Evolutionary conservation across 495 filamentous ascomycete genomes (phyloP).

Genomic region (Neohortaea acidophila): DNA sequence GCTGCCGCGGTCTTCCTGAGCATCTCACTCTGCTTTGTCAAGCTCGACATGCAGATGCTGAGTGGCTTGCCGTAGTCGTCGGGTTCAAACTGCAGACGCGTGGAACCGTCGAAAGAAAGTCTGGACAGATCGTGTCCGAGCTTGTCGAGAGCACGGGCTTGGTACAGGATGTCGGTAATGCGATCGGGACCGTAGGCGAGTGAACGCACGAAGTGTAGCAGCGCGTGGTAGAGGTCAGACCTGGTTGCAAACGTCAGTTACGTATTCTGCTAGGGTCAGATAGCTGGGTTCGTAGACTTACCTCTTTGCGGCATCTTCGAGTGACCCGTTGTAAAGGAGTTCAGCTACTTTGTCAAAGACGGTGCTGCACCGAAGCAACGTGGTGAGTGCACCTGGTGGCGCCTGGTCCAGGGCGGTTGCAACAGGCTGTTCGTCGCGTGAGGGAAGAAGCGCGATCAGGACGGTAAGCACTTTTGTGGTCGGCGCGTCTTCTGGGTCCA

Average conservation of each 20-base stretch:
- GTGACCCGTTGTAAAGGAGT: slow-evolving; percentile 25
- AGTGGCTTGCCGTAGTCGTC: slow-evolving; percentile 13
- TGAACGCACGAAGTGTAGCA: slow-evolving; percentile 18
- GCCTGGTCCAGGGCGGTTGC: slow-evolving; percentile 13
- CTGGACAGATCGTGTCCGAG: slow-evolving; percentile 15
- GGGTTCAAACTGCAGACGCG: slow-evolving; percentile 1
- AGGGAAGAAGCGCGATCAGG: slow-evolving; percentile 16
- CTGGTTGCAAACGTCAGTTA: too few species aligned
- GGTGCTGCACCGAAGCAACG: slow-evolving; percentile 21
- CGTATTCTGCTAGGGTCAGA: too few species aligned
- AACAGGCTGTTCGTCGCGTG: background rate
- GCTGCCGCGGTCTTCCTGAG: slow-evolving; percentile 14
- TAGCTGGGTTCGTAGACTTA: too few species aligned
- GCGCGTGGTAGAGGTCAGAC: slow-evolving; percentile 17
- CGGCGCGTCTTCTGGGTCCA: slow-evolving; percentile 13
- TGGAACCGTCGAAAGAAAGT: slow-evolving; percentile 4
- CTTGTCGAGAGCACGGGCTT: slow-evolving; percentile 14
- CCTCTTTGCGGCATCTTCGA: slow-evolving; percentile 24
- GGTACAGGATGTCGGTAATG: slow-evolving; percentile 8
- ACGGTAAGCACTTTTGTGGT: slow-evolving; percentile 8
- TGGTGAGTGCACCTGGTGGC: slow-evolving; percentile 14
- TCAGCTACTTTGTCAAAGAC: slow-evolving; percentile 20
- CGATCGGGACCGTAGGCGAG: slow-evolving; percentile 10
- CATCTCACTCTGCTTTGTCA: slow-evolving; percentile 21
- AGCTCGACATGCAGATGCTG: slow-evolving; percentile 16